Percentiles rank a stretch among this genome's conserved stretches.
phyloP scores from a whole-genome alignment of 2,329 filamentous ascomycete genomes.

The Colletotrichum neosansevieriae region DNA sequence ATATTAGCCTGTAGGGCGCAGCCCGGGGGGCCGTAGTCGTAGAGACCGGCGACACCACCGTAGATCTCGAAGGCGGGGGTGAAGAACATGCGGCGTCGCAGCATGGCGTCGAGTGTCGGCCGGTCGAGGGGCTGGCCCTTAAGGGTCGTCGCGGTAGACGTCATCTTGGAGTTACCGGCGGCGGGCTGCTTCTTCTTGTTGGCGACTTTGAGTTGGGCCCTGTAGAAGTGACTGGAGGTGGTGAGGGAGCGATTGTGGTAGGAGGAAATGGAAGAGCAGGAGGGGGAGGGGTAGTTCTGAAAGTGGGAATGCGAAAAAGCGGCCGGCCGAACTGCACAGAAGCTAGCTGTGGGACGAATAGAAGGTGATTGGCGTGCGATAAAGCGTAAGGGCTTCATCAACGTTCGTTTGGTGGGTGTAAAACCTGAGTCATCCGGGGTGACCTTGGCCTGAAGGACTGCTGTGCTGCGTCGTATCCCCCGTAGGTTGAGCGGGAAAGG shows the following conservation, averaged over 20 bases:
- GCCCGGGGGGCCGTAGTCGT: conserved; percentile 93
- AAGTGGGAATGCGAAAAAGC: conserved; percentile 37
- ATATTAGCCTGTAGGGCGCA: conserved; percentile 89
- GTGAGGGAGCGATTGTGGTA: conserved; percentile 31
- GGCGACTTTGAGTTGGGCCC: conserved; percentile 31
- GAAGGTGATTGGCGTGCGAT: conserved; percentile 38
- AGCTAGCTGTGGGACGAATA: conserved; percentile 41
- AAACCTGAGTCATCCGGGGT: conserved; percentile 40
- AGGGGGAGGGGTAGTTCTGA: conserved; percentile 39
- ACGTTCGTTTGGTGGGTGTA: conserved; percentile 34
- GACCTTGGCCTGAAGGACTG: not conserved
- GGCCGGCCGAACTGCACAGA: conserved; percentile 41
- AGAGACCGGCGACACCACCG: conserved; percentile 87
- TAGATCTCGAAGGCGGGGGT: conserved; percentile 97
- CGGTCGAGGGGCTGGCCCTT: conserved; percentile 93
- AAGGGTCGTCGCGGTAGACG: conserved; percentile 75
- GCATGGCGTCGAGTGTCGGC: conserved; percentile 82
- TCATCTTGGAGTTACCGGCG: conserved; percentile 53
- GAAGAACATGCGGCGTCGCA: conserved; percentile 92
- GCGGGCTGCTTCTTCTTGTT: conserved; percentile 23
- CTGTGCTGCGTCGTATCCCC: not conserved
- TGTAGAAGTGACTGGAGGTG: conserved; percentile 32
- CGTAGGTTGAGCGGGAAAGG: not conserved
- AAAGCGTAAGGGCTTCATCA: conserved; percentile 41
- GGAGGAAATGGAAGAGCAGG: conserved; percentile 25